These are phyloP conservation scores for Trichoderma citrinoviride DNA, from an alignment of 2,329 filamentous ascomycete genomes.

Conservation along the genomic window DNA sequence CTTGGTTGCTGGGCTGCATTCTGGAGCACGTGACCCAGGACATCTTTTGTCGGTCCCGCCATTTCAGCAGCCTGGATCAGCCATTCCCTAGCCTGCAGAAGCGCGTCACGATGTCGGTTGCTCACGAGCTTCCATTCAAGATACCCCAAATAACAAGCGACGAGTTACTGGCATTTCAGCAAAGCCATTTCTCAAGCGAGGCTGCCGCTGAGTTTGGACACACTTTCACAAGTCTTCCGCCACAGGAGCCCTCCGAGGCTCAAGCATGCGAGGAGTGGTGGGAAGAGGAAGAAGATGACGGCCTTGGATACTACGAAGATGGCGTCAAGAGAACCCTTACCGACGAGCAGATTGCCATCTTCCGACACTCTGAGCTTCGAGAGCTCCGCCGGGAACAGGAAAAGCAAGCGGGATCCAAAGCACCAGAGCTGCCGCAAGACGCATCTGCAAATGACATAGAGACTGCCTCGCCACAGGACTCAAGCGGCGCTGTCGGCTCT, in stretches of 20 bases:
- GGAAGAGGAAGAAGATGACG: slow-evolving; percentile 55
- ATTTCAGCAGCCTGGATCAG: neutral
- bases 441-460: slow-evolving; percentile 23
- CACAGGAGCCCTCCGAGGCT: slow-evolving; percentile 31
- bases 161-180: slow-evolving; percentile 58
- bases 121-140: slow-evolving; percentile 19
- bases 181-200: slow-evolving; percentile 55
- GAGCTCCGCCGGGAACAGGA: slow-evolving; percentile 57
- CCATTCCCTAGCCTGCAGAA: neutral
- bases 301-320: slow-evolving; percentile 79
- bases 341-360: slow-evolving; percentile 86
- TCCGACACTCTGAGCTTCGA: slow-evolving; percentile 84
- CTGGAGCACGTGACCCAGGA: slow-evolving; percentile 1
- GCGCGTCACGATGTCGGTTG: neutral
- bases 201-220: slow-evolving; percentile 47
- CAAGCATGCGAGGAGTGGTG: slow-evolving; percentile 32
- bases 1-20: neutral
- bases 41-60: neutral
- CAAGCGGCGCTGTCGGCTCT: slow-evolving; percentile 20
- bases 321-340: slow-evolving; percentile 86
- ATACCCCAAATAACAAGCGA: slow-evolving; percentile 35
- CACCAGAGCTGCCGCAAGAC: neutral
- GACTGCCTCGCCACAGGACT: neutral
- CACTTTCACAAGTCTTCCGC: slow-evolving; percentile 41
- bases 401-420: slow-evolving; percentile 28